phyloP scores from a whole-genome alignment of 768 basidiomycete genomes.

The Termitomyces sp. region DNA sequence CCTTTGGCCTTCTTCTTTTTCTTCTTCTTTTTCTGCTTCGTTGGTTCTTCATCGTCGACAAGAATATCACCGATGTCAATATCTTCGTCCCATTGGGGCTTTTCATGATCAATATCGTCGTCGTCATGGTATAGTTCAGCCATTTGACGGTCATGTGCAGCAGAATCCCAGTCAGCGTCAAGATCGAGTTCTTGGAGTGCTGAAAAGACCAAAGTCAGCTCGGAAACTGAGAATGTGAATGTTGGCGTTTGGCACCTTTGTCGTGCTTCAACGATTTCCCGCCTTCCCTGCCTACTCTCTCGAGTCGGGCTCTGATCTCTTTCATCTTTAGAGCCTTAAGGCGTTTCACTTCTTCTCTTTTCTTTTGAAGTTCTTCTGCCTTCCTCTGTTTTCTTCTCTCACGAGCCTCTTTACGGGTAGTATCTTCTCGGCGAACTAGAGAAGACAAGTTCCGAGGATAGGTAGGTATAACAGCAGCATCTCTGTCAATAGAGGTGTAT shows the following conservation, averaged over 20 bases:
- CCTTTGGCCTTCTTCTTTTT: conserved; percentile 32
- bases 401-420: conserved; percentile 80
- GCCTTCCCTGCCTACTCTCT: conserved; percentile 65
- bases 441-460: conserved; percentile 72
- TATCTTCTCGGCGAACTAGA: conserved; percentile 65
- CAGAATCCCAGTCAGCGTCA: conserved; percentile 91
- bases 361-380: conserved; percentile 67
- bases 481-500: conserved; percentile 30
- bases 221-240: background rate
- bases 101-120: conserved; percentile 33
- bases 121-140: conserved; percentile 59
- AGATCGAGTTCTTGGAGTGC: conserved; percentile 72
- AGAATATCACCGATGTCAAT: conserved; percentile 71
- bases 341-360: conserved; percentile 75
- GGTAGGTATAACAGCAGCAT: conserved; percentile 56
- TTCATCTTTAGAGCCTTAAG: conserved; percentile 82
- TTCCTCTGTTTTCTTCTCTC: conserved; percentile 72
- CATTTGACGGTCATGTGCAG: conserved; percentile 81
- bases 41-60: conserved; percentile 23
- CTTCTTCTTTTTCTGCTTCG: conserved; percentile 51
- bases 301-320: conserved; percentile 71
- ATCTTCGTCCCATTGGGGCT: conserved; percentile 91
- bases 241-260: conserved; percentile 17
- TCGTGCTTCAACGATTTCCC: conserved; percentile 44
- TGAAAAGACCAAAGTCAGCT: conserved; percentile 15